Evolutionary conservation across 768 basidiomycete species (phyloP), one percentile per base, ranked within the genome.

Genomic region (Candolleomyces eurysporus): DNA sequence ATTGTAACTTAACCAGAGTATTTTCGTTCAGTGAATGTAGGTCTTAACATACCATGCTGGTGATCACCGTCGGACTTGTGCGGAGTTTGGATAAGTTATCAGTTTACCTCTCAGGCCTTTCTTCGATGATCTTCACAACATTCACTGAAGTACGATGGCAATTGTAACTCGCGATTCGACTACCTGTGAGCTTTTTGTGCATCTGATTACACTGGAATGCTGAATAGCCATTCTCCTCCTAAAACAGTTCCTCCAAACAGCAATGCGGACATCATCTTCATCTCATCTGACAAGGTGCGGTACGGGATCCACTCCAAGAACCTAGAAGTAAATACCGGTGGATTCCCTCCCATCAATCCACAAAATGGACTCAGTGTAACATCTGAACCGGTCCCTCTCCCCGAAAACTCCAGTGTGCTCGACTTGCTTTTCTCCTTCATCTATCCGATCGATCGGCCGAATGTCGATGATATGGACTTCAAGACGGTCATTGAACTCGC

Each of bases 381-480:
- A 1, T 36, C 36, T 11, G 73, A 72, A 46, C 58, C 67, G 16
- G 67, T 71, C 1, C 43, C 65, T 16, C 63, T 74, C 4, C 59
- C 65, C 1, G 74, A 75, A 49, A 19, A 61, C 0, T 55, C 70
- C 3, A 54, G 16, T 0, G 62, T 68, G 0, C 66, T 75, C 1
- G 63, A 70, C 4, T 46, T 74, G 4, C 63, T 74, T 11, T 73
- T 75, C 56, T 63, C 65, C 48, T 75, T 71, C 52, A 63, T 73
- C 14, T 69, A 70, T 48, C 71, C 73, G 1, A 49, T 58, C 56
- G 55, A 63, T 5, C 68, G 69, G 13, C 72, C 71, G 1, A 57
- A 63, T 11, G 31, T 71, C 1, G 65, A 67, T 0, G 55, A 57
- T 43, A 52, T 69, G n/a, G 40, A 52, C 4, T 68, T 72, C 57